Evolutionary conservation across 2,329 filamentous ascomycete genomes (phyloP).

Genomic region (Xylaria sp.): DNA sequence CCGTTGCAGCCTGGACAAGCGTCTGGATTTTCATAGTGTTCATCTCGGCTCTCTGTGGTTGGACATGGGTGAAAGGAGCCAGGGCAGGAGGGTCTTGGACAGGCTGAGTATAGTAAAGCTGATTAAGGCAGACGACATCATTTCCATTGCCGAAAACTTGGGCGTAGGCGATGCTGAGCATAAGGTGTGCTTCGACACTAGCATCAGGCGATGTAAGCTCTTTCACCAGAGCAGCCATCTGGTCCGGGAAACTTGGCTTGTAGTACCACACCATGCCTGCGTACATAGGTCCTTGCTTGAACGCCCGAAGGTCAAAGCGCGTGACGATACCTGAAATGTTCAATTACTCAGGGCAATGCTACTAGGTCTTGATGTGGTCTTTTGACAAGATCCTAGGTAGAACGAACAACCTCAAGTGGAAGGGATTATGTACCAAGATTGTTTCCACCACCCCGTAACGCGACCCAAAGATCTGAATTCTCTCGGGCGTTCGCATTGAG

Average conservation of each 20-base stretch:
- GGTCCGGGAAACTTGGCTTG: slow-evolving; percentile 5
- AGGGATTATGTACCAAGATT: slow-evolving; percentile 41
- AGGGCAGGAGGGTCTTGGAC: slow-evolving; percentile 5
- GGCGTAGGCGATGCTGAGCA: slow-evolving; percentile 11
- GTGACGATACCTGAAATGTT: slow-evolving; percentile 7
- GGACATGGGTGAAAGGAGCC: slow-evolving; percentile 5
- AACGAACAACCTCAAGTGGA: slow-evolving; percentile 16
- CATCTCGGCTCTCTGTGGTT: slow-evolving; percentile 3
- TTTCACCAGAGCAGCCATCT: slow-evolving; percentile 7
- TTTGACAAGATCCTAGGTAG: slow-evolving; percentile 2
- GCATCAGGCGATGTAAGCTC: slow-evolving; percentile 5
- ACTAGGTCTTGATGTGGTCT: slow-evolving; percentile 1
- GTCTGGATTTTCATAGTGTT: slow-evolving; percentile 6
- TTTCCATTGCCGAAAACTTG: slow-evolving; percentile 6
- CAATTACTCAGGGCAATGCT: not conserved
- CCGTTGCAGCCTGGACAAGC: slow-evolving; percentile 4
- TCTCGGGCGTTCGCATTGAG: slow-evolving; percentile 40
- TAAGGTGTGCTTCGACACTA: slow-evolving; percentile 4
- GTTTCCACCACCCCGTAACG: slow-evolving; percentile 46
- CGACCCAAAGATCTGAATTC: slow-evolving; percentile 45
- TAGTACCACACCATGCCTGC: slow-evolving; percentile 12
- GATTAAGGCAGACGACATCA: slow-evolving; percentile 8
- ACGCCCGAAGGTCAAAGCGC: slow-evolving; percentile 8
- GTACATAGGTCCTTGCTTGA: slow-evolving; percentile 12
- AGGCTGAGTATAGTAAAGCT: slow-evolving; percentile 6